A percentile compares a stretch with the other conserved stretches of the same genome.
Conservation (phyloP, 2,329 filamentous ascomycete genomes). For the Xylaria sp. region DNA sequence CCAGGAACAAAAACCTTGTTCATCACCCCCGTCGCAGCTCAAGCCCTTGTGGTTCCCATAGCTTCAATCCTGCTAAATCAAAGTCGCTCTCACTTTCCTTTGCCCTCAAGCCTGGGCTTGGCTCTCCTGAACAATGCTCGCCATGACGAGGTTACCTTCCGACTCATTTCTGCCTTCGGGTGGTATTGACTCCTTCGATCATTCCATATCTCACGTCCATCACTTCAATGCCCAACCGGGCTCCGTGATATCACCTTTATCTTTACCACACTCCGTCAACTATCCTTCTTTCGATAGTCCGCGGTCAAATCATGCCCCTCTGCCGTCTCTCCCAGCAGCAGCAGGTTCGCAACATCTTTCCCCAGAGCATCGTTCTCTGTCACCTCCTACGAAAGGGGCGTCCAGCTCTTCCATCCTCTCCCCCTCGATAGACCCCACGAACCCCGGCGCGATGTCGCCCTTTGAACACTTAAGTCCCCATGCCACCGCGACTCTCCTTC, state of each 20-base stretch:
- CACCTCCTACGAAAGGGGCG: constrained; percentile 44
- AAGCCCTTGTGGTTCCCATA: neutral
- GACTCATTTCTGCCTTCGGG: constrained; percentile 57
- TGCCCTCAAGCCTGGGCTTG: neutral
- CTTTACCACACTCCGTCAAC: constrained; percentile 51
- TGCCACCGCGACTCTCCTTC: constrained; percentile 40
- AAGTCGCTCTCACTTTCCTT: neutral
- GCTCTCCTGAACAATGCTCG: constrained; percentile 44
- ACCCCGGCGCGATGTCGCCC: constrained; percentile 35
- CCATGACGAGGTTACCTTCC: constrained; percentile 55
- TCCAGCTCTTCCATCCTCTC: constrained; percentile 38
- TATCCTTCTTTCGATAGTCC: constrained; percentile 53
- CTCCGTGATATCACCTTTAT: constrained; percentile 55
- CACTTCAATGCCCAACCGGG: constrained; percentile 46
- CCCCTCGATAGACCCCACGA: constrained; percentile 38
- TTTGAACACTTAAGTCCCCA: constrained; percentile 41
- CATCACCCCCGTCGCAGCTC: neutral
- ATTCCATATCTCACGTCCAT: constrained; percentile 42
- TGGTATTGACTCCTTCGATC: constrained; percentile 50
- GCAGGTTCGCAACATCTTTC: constrained; percentile 43
- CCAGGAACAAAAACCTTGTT: constrained; percentile 1
- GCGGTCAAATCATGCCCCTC: constrained; percentile 40
- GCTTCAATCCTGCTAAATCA: neutral
- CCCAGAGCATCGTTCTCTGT: constrained; percentile 43
- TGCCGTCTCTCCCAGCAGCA: constrained; percentile 39